phyloP scores from a whole-genome alignment of 1,139 yeast genomes.

The Taphrina communis region DNA sequence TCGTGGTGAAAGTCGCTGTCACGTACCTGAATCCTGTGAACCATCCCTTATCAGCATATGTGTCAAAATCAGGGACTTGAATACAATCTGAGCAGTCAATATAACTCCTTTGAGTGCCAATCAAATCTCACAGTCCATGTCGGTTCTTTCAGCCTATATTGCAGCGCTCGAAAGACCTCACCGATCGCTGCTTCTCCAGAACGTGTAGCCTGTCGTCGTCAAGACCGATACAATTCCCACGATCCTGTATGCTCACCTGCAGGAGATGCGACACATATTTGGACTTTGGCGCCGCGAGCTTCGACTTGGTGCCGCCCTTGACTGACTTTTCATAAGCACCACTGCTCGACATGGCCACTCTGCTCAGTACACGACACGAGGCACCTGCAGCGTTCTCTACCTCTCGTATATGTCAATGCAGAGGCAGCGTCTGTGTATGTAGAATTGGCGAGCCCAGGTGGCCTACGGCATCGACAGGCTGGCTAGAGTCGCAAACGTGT shows the following conservation, averaged over 20 bases:
- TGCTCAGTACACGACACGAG: neutral
- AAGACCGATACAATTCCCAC: neutral
- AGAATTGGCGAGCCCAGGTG: too few relatives aligned
- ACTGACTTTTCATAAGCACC: conserved; percentile 30
- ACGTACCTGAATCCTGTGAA: conserved; percentile 58
- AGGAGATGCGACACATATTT: conserved; percentile 93
- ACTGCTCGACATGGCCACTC: conserved; percentile 22
- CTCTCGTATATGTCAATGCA: too few relatives aligned
- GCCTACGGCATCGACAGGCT: too few relatives aligned
- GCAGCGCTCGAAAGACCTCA: conserved; percentile 70
- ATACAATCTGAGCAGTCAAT: conserved; percentile 60
- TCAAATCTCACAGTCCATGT: conserved; percentile 69
- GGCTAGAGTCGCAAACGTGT: too few relatives aligned
- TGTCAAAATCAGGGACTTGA: conserved; percentile 78
- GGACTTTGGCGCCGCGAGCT: conserved; percentile 97
- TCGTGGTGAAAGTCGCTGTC: too few relatives aligned
- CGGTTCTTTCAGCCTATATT: conserved; percentile 67
- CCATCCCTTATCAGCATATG: conserved; percentile 95
- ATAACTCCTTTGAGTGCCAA: neutral
- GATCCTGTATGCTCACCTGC: conserved; percentile 51
- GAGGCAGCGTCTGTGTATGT: too few relatives aligned
- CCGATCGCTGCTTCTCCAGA: conserved; percentile 60
- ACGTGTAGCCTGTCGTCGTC: conserved; percentile 60
- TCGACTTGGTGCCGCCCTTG: conserved; percentile 54
- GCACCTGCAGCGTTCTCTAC: neutral